Percentiles rank a stretch among this genome's conserved stretches.
phyloP scores from a whole-genome alignment of 371 early-diverging fungal species.

The Mucor indicus region DNA sequence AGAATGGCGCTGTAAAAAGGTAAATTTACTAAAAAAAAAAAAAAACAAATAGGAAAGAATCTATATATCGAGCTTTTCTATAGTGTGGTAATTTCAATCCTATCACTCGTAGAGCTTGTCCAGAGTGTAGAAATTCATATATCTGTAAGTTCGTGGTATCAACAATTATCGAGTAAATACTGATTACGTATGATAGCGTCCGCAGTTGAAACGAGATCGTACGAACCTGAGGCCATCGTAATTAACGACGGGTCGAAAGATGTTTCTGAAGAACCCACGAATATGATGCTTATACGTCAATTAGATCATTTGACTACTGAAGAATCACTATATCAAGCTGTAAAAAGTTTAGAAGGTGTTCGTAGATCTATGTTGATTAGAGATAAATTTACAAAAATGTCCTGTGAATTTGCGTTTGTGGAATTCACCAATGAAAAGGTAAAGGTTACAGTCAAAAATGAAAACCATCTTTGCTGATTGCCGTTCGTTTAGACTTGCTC shows the following conservation, averaged over 20 bases:
- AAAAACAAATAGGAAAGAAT: too few species aligned
- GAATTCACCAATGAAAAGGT: conserved; percentile 43
- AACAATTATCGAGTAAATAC: too few species aligned
- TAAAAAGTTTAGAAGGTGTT: conserved; percentile 24
- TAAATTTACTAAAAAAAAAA: conserved; percentile 11
- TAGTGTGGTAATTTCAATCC: conserved; percentile 42
- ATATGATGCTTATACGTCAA: conserved; percentile 45
- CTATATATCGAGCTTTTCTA: background rate
- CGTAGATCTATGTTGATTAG: conserved; percentile 42
- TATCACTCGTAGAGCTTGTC: conserved; percentile 32
- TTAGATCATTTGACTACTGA: conserved; percentile 55
- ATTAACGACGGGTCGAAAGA: conserved; percentile 57
- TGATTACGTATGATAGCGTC: conserved; percentile 10
- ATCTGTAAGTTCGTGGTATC: conserved; percentile 15
- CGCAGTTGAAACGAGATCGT: conserved; percentile 27
- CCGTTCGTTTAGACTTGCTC: conserved; percentile 22
- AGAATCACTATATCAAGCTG: conserved; percentile 40
- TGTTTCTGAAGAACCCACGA: conserved; percentile 32
- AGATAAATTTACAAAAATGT: conserved; percentile 53
- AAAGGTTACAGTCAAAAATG: background rate
- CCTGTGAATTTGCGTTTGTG: conserved; percentile 58
- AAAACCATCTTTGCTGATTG: too few species aligned
- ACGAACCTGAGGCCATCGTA: conserved; percentile 29
- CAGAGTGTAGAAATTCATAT: conserved; percentile 35
- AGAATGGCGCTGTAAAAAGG: conserved; percentile 57